phyloP scores from a whole-genome alignment of 192 early-diverging fungal species.

The Funneliformis geosporum region DNA sequence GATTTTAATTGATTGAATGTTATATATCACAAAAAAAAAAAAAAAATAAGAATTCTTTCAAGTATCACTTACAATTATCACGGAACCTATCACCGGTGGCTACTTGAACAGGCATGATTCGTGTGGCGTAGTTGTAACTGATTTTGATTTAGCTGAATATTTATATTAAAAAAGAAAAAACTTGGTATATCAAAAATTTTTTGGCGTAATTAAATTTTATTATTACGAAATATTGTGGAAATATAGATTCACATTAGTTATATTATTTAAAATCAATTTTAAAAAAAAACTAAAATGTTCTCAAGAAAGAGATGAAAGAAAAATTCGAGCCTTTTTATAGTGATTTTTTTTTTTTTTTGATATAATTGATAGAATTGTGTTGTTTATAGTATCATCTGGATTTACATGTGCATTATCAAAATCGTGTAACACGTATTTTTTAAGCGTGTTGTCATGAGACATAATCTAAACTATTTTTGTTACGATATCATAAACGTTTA shows the following conservation, averaged over 20 bases:
- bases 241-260: no score
- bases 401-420: not conserved
- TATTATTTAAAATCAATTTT: no score
- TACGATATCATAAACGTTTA: not conserved
- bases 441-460: not conserved
- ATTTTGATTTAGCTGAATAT: no score
- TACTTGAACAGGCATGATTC: constrained; percentile 12
- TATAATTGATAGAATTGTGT: not conserved
- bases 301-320: not conserved
- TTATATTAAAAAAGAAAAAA: no score
- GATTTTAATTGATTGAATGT: not conserved
- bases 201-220: no score
- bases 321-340: constrained; percentile 15
- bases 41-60: not conserved
- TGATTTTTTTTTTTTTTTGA: not conserved
- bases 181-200: no score
- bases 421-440: not conserved
- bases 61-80: constrained; percentile 16
- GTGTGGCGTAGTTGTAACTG: not conserved
- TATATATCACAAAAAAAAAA: not conserved
- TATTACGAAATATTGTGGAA: no score
- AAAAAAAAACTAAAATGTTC: not conserved
- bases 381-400: not conserved
- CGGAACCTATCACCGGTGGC: not conserved
- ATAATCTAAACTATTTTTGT: not conserved